These are phyloP conservation scores for Larix kaempferi DNA, from an alignment of 75 land plant genomes.

Conservation along the genomic window DNA sequence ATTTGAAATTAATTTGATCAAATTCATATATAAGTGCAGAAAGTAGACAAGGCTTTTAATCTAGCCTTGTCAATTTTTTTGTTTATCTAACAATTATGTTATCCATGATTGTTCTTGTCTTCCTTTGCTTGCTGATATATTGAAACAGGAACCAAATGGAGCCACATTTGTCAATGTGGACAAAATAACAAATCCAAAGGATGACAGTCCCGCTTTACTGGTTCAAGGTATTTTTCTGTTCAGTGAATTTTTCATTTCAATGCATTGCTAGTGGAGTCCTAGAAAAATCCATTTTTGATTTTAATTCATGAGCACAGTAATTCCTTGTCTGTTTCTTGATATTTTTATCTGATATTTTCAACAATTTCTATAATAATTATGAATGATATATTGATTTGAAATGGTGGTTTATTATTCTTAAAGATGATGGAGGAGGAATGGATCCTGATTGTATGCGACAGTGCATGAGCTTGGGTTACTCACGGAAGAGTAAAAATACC, in stretches of 20 bases:
- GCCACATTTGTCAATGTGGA: slow-evolving; percentile 87
- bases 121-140: background rate
- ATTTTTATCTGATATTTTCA: background rate
- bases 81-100: background rate
- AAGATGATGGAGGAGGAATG: slow-evolving; percentile 99
- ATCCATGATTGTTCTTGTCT: background rate
- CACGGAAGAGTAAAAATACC: slow-evolving; percentile 59
- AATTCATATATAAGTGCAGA: background rate
- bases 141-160: slow-evolving; percentile 72
- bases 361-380: background rate
- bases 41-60: too few species aligned
- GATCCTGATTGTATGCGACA: slow-evolving; percentile 67
- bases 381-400: background rate
- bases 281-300: background rate
- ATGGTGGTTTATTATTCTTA: background rate
- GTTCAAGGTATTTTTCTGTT: slow-evolving; percentile 64
- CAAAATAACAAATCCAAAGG: slow-evolving; percentile 54
- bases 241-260: background rate
- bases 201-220: slow-evolving; percentile 69
- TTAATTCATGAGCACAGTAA: background rate
- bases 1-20: background rate
- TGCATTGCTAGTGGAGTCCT: background rate
- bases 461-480: slow-evolving; percentile 94
- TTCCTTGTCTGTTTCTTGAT: background rate
- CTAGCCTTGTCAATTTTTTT: background rate